Evolutionary conservation across 768 basidiomycete genomes (phyloP).

Genomic region (Podaxis sp.): DNA sequence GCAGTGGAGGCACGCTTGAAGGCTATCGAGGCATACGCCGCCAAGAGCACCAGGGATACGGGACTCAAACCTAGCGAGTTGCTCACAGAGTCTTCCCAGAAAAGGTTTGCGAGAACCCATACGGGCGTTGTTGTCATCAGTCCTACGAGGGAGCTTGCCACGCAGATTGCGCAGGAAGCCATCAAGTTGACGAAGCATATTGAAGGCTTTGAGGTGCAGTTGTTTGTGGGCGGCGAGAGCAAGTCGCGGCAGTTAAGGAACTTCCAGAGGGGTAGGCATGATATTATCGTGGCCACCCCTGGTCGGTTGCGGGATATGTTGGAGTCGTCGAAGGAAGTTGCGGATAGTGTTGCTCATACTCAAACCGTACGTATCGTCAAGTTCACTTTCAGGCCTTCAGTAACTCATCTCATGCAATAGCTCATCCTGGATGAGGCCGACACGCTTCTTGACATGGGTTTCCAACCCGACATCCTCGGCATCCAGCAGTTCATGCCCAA

Average conservation of each 20-base stretch:
- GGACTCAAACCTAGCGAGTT: constrained; percentile 34
- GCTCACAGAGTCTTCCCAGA: constrained; percentile 30
- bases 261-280: constrained; percentile 63
- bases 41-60: constrained; percentile 41
- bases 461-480: constrained; percentile 80
- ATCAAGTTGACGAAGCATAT: constrained; percentile 62
- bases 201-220: constrained; percentile 61
- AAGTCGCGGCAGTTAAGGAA: constrained; percentile 66
- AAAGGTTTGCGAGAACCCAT: constrained; percentile 40
- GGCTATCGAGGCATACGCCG: constrained; percentile 46
- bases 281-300: constrained; percentile 90
- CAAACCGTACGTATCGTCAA: constrained; percentile 49
- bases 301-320: constrained; percentile 81
- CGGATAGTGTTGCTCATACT: constrained; percentile 49
- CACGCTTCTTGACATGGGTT: constrained; percentile 89
- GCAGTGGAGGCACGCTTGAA: constrained; percentile 77
- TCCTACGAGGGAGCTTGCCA: constrained; percentile 88
- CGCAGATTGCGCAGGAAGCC: constrained; percentile 87
- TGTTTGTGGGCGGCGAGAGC: constrained; percentile 78
- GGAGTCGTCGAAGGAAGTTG: constrained; percentile 54
- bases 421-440: constrained; percentile 94
- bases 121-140: constrained; percentile 82
- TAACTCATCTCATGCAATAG: constrained; percentile 33
- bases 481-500: constrained; percentile 66
- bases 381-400: neutral